These are phyloP conservation scores for Pythium apleroticum DNA, from an alignment of 352 stramenopile species.

Conservation along the genomic window DNA sequence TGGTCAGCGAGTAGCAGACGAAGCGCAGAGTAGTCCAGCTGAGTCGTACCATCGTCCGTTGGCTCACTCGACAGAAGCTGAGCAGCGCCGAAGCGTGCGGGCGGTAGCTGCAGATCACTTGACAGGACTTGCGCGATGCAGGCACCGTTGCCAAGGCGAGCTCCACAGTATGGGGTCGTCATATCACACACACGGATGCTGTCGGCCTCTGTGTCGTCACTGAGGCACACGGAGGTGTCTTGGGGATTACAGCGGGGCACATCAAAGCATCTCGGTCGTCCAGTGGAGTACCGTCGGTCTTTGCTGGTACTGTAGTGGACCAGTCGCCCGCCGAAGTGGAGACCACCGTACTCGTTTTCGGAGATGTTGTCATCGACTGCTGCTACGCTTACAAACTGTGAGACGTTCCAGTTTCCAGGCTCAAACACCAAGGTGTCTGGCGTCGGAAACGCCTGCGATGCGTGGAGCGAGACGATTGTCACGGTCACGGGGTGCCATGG, in stretches of 20 bases:
- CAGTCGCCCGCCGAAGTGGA: constrained; percentile 56
- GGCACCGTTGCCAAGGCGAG: constrained; percentile 50
- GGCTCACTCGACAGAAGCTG: constrained; percentile 16
- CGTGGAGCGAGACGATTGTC: constrained; percentile 40
- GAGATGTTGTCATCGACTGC: constrained; percentile 61
- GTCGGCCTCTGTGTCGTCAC: constrained; percentile 6
- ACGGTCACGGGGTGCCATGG: constrained; percentile 64
- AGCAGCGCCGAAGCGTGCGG: constrained; percentile 38
- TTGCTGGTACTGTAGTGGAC: constrained; percentile 56
- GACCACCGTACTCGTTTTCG: constrained; percentile 58
- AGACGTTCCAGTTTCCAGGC: constrained; percentile 45
- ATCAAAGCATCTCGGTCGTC: constrained; percentile 61
- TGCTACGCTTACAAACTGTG: constrained; percentile 42
- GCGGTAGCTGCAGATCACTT: constrained; percentile 14
- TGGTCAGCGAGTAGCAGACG: constrained; percentile 28
- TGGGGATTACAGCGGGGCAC: constrained; percentile 47
- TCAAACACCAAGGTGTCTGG: constrained; percentile 40
- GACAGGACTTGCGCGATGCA: constrained; percentile 34
- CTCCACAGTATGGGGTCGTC: constrained; percentile 32
- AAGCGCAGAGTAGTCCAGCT: constrained; percentile 35
- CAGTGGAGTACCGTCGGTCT: constrained; percentile 66
- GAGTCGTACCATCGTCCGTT: neutral
- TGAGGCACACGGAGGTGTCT: constrained; percentile 32
- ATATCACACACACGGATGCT: constrained; percentile 56
- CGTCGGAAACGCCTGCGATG: constrained; percentile 38